Percentiles rank a stretch among this genome's conserved stretches.
phyloP scores from a whole-genome alignment of 1,284 basidiomycete species.

The Leccinum fallax region DNA sequence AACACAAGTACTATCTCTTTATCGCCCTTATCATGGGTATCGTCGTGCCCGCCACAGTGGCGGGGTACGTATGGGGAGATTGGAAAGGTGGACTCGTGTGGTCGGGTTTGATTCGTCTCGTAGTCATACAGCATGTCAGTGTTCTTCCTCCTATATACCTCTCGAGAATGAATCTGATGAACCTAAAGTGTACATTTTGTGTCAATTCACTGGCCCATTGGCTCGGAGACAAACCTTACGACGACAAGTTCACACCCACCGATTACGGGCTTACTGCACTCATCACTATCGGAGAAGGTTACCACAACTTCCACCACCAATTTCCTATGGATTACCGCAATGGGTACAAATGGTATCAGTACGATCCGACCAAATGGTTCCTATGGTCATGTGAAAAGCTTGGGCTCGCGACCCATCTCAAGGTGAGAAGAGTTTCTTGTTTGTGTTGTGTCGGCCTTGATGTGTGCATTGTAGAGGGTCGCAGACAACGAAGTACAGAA shows the following conservation, averaged over 20 bases:
- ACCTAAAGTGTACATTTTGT: slow-evolving; percentile 79
- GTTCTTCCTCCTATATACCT: neutral
- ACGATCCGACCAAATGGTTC: slow-evolving; percentile 89
- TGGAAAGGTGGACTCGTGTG: slow-evolving; percentile 81
- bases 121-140: slow-evolving; percentile 85
- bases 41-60: slow-evolving; percentile 70
- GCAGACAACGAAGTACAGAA: slow-evolving; percentile 90
- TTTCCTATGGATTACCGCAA: slow-evolving; percentile 79
- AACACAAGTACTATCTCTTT: slow-evolving; percentile 76
- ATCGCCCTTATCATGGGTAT: slow-evolving; percentile 75
- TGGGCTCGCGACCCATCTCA: slow-evolving; percentile 82
- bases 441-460: neutral
- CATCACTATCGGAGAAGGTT: slow-evolving; percentile 86
- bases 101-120: slow-evolving; percentile 74
- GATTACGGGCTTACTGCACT: slow-evolving; percentile 87
- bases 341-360: slow-evolving; percentile 63
- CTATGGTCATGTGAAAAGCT: slow-evolving; percentile 64
- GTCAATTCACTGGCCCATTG: slow-evolving; percentile 92
- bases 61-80: slow-evolving; percentile 81
- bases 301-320: slow-evolving; percentile 95
- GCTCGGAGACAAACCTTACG: slow-evolving; percentile 87
- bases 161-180: neutral
- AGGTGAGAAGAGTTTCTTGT: slow-evolving; percentile 41
- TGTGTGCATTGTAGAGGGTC: slow-evolving; percentile 49
- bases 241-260: slow-evolving; percentile 88